Conservation (phyloP, 179 eudicot species). For the Spergularia azorica region DNA sequence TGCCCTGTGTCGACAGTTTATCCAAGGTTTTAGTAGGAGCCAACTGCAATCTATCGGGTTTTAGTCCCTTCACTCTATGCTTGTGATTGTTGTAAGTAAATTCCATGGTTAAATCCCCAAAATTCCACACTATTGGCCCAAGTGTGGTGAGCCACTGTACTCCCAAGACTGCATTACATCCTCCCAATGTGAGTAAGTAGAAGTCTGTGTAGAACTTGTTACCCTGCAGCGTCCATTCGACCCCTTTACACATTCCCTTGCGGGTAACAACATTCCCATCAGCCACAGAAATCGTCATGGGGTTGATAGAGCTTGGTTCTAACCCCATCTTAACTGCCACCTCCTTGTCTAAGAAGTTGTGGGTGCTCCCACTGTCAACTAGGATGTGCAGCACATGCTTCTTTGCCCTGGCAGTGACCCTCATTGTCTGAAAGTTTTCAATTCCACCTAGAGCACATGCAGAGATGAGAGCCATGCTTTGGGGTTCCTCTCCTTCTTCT, state of each 20-base stretch:
- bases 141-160: neutral
- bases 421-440: neutral
- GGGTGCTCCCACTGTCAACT: constrained; percentile 1
- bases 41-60: too few species aligned
- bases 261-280: neutral
- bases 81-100: neutral
- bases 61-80: too few species aligned
- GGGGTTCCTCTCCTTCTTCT: neutral
- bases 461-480: neutral
- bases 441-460: neutral
- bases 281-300: neutral
- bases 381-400: neutral
- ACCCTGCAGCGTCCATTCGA: neutral
- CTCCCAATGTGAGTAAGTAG: neutral
- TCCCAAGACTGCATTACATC: constrained; percentile 4
- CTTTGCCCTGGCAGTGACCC: neutral
- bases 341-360: neutral
- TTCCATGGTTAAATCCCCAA: neutral
- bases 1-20: too few species aligned
- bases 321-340: neutral
- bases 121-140: neutral
- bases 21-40: too few species aligned
- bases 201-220: neutral
- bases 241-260: too few species aligned
- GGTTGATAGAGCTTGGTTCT: neutral